Evolutionary conservation across 2,329 filamentous ascomycete genomes (phyloP), one percentile per base, ranked within the genome.

Genomic region (Talaromyces pinophilus): DNA sequence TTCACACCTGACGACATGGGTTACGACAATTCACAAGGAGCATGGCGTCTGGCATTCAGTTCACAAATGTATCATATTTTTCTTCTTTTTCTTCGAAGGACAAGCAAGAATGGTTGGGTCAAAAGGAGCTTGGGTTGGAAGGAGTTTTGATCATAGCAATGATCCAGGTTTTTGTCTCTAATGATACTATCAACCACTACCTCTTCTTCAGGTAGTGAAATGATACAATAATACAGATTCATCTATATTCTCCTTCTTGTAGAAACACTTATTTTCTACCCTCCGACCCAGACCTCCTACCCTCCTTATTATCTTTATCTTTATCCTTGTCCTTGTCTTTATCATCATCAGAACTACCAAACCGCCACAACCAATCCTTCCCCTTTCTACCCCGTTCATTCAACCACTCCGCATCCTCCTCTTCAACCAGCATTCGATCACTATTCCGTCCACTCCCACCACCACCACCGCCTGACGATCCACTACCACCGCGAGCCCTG

Each of bases 321-420:
- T 28, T 11, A 5, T 55, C 25, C 2, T 55, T 55, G 5, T 35
- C 30, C 10, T 38, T 38, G 13, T 38, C 54, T 15, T 57, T 57
- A 35, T 57, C 54, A 5, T 57, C 54, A 8, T 40, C 33, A 38
- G 54, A 57, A 57, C 3, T 1, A 22, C 54, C 54, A 57, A 57
- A 40, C 59, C 64, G 52, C 68, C 69, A 70, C 22, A 65, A 55
- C 67, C 68, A 72, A 13, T 68, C 67, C 60, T 71, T 72, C 15
- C 71, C 72, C 46, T 72, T 63, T 35, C 62, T 68, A 2, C 69
- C 70, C 19, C 64, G 65, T 54, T 72, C 66, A 42, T 71, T 70
- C 48, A 73, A 52, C 72, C 72, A 72, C 28, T 67, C 67, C 40
- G 67, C 68, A 62, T 73, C 71, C 61, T 73, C 72, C 63, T 73